Evolutionary conservation across 768 basidiomycete genomes (phyloP).

Genomic region (Cystobasidium ongulense): DNA sequence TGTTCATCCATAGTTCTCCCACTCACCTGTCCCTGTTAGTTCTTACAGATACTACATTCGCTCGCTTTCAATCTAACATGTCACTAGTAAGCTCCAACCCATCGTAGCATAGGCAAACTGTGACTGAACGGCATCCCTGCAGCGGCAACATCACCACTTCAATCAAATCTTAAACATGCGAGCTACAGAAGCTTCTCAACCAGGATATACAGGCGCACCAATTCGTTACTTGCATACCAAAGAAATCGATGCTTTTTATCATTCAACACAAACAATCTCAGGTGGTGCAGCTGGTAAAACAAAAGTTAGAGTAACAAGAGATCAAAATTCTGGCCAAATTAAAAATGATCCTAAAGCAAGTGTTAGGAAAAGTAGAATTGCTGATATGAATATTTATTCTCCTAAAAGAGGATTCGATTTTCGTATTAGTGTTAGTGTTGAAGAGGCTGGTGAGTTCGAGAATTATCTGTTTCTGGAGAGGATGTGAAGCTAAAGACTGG

Average conservation of each 20-base stretch:
- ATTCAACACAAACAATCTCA: neutral
- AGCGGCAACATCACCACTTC: conserved; percentile 80
- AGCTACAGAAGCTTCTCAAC: conserved; percentile 54
- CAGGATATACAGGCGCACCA: conserved; percentile 53
- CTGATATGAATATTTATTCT: conserved; percentile 75
- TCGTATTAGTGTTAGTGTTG: conserved; percentile 85
- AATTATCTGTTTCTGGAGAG: no score
- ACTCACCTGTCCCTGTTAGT: conserved; percentile 50
- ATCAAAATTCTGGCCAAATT: conserved; percentile 40
- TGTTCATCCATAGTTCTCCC: no score
- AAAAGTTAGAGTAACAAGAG: conserved; percentile 8
- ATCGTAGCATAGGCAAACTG: neutral
- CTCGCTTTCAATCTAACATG: conserved; percentile 90
- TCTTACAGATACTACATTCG: conserved; percentile 57
- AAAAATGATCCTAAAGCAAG: conserved; percentile 42
- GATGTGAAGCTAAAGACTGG: no score
- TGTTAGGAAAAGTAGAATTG: conserved; percentile 72
- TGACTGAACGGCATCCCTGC: neutral
- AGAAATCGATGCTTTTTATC: conserved; percentile 71
- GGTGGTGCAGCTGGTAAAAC: neutral
- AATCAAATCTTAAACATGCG: conserved; percentile 80
- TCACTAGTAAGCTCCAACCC: conserved; percentile 55
- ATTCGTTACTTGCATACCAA: conserved; percentile 68
- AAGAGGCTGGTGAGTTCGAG: conserved; percentile 63
- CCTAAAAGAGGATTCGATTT: conserved; percentile 80